These are phyloP conservation scores for Brassica balearica DNA, from an alignment of 441 rosid species.

Conservation along the genomic window DNA sequence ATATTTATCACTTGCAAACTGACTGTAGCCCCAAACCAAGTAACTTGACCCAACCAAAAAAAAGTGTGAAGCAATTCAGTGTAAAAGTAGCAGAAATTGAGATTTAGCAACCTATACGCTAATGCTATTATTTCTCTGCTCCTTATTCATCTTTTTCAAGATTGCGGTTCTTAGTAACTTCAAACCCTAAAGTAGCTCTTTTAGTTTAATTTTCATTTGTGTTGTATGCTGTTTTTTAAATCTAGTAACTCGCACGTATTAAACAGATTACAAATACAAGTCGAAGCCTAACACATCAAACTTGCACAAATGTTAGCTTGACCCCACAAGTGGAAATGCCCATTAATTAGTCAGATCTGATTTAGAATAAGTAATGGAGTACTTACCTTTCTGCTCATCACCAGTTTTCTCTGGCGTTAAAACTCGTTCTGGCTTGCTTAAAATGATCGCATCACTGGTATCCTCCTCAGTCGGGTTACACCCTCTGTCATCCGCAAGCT, in stretches of 20 bases:
- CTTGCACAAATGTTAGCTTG: background rate
- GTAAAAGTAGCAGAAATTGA: background rate
- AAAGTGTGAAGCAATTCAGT: background rate
- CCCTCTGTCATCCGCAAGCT: slow-evolving; percentile 47
- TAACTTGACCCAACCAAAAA: background rate
- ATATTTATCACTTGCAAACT: background rate
- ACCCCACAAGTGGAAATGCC: background rate
- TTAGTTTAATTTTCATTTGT: background rate
- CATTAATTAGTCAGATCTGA: slow-evolving; percentile 11
- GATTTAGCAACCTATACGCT: slow-evolving; percentile 7
- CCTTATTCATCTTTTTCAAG: background rate
- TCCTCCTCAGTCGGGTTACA: slow-evolving; percentile 51
- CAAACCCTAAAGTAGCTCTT: background rate
- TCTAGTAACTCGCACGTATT: slow-evolving; percentile 1
- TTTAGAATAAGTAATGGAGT: background rate
- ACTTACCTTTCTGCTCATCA: slow-evolving; percentile 60
- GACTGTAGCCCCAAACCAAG: slow-evolving; percentile 11
- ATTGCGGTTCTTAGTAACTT: background rate
- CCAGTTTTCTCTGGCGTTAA: slow-evolving; percentile 50
- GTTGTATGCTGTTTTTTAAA: slow-evolving; percentile 11
- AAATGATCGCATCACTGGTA: slow-evolving; percentile 43
- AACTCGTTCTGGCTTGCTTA: slow-evolving; percentile 52
- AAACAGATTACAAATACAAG: slow-evolving; percentile 15
- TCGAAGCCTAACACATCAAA: slow-evolving; percentile 6
- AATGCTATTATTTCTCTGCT: background rate